These are phyloP conservation scores for Zasmidium cellare DNA, from an alignment of 2,329 filamentous ascomycete genomes.

Conservation along the genomic window DNA sequence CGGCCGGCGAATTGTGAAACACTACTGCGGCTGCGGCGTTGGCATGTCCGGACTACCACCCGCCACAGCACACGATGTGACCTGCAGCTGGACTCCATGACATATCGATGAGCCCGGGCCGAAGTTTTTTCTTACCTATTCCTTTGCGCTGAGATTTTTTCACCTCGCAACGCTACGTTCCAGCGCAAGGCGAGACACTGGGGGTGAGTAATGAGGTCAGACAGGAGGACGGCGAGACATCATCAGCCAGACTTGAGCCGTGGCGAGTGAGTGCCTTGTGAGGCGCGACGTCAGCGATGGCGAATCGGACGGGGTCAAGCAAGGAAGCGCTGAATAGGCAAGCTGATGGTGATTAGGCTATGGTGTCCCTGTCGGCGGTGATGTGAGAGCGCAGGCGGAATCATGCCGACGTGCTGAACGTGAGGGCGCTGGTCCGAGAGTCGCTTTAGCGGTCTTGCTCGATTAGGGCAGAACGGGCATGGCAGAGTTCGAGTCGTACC, in stretches of 20 bases:
- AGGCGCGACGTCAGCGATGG: neutral
- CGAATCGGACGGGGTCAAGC: neutral
- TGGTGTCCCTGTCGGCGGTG: neutral
- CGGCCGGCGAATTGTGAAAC: neutral
- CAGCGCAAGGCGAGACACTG: neutral
- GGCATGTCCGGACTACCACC: neutral
- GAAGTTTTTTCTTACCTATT: neutral
- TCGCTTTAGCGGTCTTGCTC: neutral
- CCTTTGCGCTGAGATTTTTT: neutral
- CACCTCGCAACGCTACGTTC: neutral
- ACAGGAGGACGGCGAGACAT: neutral
- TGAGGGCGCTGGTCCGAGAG: neutral
- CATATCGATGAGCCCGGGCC: neutral
- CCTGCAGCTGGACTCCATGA: neutral
- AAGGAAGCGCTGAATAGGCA: neutral
- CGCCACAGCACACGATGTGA: neutral
- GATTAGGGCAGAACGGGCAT: neutral
- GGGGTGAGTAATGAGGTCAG: neutral
- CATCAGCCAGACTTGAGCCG: neutral
- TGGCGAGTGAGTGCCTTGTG: neutral
- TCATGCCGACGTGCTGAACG: neutral
- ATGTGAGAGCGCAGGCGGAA: too few relatives aligned
- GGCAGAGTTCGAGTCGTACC: neutral
- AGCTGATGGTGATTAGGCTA: neutral
- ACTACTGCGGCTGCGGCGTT: neutral